Conservation (phyloP, 164 flowering plant genomes). For the Nymphaea colorata region DNA sequence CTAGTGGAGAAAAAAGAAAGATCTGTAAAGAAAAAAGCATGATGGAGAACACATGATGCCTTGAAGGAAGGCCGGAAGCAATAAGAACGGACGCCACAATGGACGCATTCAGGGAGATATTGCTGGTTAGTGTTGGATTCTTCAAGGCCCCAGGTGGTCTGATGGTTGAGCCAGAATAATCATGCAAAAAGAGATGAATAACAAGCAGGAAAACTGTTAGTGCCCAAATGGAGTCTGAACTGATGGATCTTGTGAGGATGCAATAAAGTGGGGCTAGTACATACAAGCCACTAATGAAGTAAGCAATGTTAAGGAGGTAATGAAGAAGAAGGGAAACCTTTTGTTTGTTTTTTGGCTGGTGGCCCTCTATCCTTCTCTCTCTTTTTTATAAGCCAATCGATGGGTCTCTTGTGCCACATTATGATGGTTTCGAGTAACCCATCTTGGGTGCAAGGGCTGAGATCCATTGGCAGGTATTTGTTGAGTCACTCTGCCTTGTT, state of each 20-base stretch:
- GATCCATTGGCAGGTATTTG: too few species aligned
- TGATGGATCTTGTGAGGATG: slow-evolving; percentile 80
- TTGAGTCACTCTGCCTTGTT: too few species aligned
- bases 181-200: slow-evolving; percentile 87
- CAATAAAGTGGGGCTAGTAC: slow-evolving; percentile 77
- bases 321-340: slow-evolving; percentile 34
- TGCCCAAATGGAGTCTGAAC: slow-evolving; percentile 94
- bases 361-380: too few species aligned
- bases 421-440: too few species aligned
- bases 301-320: slow-evolving; percentile 58
- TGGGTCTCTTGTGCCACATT: too few species aligned
- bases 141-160: slow-evolving; percentile 62
- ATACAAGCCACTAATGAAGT: slow-evolving; percentile 62
- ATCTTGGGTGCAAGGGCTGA: too few species aligned
- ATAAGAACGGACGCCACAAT: slow-evolving; percentile 86
- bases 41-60: slow-evolving; percentile 74
- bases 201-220: slow-evolving; percentile 52
- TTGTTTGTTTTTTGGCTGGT: too few species aligned
- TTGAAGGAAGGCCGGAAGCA: slow-evolving; percentile 88
- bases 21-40: slow-evolving; percentile 37
- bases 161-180: slow-evolving; percentile 70
- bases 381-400: too few species aligned
- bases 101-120: slow-evolving; percentile 81
- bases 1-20: slow-evolving; percentile 85
- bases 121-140: slow-evolving; percentile 65